Percentiles rank a stretch among this genome's conserved stretches.
Evolutionary conservation across 2,329 filamentous ascomycete species (phyloP).

Genomic region (Fusarium camptoceras): DNA sequence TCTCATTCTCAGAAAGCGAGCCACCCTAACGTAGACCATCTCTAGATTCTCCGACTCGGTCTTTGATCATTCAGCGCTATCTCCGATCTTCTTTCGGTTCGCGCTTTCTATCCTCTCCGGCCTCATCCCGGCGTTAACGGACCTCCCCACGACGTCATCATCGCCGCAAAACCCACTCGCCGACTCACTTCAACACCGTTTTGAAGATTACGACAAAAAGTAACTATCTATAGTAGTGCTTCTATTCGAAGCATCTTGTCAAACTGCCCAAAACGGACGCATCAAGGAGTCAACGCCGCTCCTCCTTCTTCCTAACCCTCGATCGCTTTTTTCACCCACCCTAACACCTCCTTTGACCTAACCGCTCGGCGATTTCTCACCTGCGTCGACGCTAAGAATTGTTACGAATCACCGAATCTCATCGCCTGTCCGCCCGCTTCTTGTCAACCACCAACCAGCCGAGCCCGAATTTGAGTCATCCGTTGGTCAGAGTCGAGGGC

Average conservation of each 20-base stretch:
- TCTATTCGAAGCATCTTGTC: conserved; percentile 46
- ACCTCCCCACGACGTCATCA: conserved; percentile 46
- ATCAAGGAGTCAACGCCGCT: conserved; percentile 58
- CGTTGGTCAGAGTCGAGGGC: conserved; percentile 38
- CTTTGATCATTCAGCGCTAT: conserved; percentile 38
- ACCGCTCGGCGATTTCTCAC: conserved; percentile 7
- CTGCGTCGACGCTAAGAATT: conserved; percentile 31
- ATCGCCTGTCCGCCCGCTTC: conserved; percentile 15
- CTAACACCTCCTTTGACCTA: conserved; percentile 51
- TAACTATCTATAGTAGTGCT: conserved; percentile 19
- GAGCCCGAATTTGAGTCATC: conserved; percentile 50
- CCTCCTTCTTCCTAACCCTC: conserved; percentile 62
- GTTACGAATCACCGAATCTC: conserved; percentile 39
- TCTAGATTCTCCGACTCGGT: conserved; percentile 38
- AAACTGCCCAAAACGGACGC: conserved; percentile 62
- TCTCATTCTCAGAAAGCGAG: conserved; percentile 19
- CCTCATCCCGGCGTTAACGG: conserved; percentile 44
- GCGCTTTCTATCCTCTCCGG: conserved; percentile 38
- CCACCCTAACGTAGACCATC: conserved; percentile 41
- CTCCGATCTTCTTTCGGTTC: conserved; percentile 39
- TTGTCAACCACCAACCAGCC: conserved; percentile 33
- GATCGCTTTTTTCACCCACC: conserved; percentile 66
- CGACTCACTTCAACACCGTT: conserved; percentile 32
- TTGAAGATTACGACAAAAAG: conserved; percentile 1
- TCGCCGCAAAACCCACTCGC: conserved; percentile 42